Base-by-base conservation (phyloP, 495 filamentous ascomycete species). In the Trichodelitschia bisporula region DNA sequence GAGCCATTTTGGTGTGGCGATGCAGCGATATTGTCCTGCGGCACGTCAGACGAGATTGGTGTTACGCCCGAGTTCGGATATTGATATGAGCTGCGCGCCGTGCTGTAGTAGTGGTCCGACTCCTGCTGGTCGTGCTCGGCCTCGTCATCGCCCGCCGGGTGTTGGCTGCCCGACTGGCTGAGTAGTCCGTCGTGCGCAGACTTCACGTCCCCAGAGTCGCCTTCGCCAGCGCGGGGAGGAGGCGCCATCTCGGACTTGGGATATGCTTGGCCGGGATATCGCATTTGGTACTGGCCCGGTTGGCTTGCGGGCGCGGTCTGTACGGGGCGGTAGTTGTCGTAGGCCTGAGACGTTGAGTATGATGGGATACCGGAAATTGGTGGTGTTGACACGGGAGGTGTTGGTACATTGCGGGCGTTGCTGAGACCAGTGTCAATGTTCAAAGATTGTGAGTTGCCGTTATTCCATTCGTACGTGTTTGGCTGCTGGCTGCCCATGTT, bases 161-260 rank as follows among this genome's bases (percentile, higher is more conserved):
- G 65, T 9, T 56, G 61, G 43, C 62, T 71, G 31, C 44, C 54
- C 43, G 62, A 59, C 33, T 42, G 51, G 29, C 58, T 44, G 50
- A 65, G 64, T 43, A 54, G 71, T 45, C 64, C 84, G 39, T 57
- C 47, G 17, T 61, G 52, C 49, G 90, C 84, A 6, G n/a, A 59
- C 44, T 36, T 89, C 77, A 10, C 52, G 40, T 26, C 66, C 55
- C 29, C 84, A 12, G 9, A 76, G 9, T 56, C 40, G 30, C 70
- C 66, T 2, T 57, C 36, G 14, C 60, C 66, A 3, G 58, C 48
- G 18, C 56, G 64, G 4, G 77, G 62, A 2, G 83, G 83, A 5
- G 84, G 83, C 0, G 74, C 82, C 82, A 95, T 93, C 30, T 92
- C 83, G 40, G 54, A 76, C 54, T 84, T 91, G 38, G 80, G 57